These are phyloP conservation scores for Rheum nobile DNA, from an alignment of 148 eudicot species.

Conservation along the genomic window DNA sequence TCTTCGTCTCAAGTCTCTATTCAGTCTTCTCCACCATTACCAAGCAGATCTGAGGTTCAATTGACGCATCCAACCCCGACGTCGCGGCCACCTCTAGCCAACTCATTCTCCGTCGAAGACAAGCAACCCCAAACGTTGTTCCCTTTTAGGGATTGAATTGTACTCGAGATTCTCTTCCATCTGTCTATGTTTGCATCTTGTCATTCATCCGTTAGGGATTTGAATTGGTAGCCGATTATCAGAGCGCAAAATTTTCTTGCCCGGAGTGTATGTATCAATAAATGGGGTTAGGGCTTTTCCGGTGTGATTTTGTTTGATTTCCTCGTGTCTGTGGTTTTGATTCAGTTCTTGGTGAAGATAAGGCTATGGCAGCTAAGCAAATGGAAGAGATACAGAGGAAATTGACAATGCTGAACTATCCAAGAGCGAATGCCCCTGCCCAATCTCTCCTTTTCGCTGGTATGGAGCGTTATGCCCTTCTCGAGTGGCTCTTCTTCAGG, in stretches of 20 bases:
- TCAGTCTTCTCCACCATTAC: too few relatives aligned
- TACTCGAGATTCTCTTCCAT: background rate
- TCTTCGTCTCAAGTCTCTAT: too few relatives aligned
- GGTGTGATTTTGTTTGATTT: background rate
- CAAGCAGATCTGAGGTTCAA: too few relatives aligned
- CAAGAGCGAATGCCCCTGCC: slow-evolving; percentile 83
- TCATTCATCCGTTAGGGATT: background rate
- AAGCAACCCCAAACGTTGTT: too few relatives aligned
- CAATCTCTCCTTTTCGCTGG: slow-evolving; percentile 97
- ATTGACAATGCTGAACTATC: slow-evolving; percentile 61
- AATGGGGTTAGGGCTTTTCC: background rate
- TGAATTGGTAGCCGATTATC: background rate
- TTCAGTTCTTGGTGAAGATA: background rate
- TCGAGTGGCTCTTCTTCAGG: slow-evolving; percentile 99
- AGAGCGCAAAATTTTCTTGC: background rate
- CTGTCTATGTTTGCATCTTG: background rate
- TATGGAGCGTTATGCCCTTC: slow-evolving; percentile 97
- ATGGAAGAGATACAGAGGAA: slow-evolving; percentile 96
- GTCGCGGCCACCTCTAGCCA: too few relatives aligned
- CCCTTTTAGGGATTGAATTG: background rate
- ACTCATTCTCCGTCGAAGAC: too few relatives aligned
- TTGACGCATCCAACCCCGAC: too few relatives aligned
- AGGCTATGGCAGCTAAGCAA: slow-evolving; percentile 73
- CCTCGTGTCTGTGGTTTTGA: background rate
- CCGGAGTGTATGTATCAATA: background rate